Conservation (phyloP, 352 stramenopile species). For the Phytophthora sansomeana region DNA sequence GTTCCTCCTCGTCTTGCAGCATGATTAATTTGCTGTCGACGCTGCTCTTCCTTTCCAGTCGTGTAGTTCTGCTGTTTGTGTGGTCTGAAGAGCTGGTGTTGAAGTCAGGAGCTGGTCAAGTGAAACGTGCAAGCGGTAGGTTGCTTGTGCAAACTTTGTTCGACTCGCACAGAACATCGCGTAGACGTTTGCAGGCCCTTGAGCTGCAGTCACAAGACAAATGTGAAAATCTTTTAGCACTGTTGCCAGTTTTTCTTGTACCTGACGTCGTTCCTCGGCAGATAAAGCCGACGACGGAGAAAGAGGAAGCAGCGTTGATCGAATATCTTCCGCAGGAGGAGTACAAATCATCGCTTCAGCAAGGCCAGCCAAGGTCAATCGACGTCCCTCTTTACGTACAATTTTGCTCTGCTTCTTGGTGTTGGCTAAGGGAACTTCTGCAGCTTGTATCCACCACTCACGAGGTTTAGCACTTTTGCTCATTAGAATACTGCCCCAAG, state of each 20-base stretch:
- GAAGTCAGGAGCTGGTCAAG: background rate
- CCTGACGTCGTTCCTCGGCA: constrained; percentile 5
- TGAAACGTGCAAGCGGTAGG: constrained; percentile 9
- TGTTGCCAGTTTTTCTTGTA: background rate
- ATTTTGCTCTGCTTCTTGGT: background rate
- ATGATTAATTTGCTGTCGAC: constrained; percentile 26
- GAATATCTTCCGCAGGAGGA: background rate
- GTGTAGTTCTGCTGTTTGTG: constrained; percentile 12
- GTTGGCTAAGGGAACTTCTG: constrained; percentile 2
- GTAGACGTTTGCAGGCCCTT: constrained; percentile 7
- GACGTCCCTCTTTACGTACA: background rate
- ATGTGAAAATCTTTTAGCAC: constrained; percentile 17
- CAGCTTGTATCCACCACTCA: constrained; percentile 14
- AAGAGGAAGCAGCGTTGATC: background rate
- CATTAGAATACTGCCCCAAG: constrained; percentile 3
- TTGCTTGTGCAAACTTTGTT: constrained; percentile 8
- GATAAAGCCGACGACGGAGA: background rate
- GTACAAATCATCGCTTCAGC: constrained; percentile 6
- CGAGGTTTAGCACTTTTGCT: constrained; percentile 15
- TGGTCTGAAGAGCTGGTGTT: constrained; percentile 4
- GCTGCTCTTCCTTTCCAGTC: constrained; percentile 21
- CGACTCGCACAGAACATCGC: constrained; percentile 23
- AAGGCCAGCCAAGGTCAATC: background rate
- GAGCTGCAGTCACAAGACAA: constrained; percentile 12
- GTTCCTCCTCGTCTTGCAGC: background rate